A percentile compares a stretch with the other conserved stretches of the same genome.
phyloP scores from a whole-genome alignment of 2,329 filamentous ascomycete species.

The Albophoma yamanashiensis region DNA sequence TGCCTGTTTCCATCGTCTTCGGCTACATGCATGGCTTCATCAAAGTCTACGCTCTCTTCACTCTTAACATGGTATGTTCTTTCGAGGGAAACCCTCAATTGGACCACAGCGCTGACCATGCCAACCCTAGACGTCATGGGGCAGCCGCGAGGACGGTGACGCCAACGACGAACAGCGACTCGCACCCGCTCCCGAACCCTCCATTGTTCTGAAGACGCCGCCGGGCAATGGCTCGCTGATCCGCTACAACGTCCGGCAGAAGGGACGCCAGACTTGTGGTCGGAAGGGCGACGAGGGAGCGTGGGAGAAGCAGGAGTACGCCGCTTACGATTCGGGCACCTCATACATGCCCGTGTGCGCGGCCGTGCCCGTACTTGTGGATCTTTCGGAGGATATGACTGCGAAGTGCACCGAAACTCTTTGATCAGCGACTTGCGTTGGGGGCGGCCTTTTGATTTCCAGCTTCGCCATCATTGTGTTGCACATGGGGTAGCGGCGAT shows the following conservation, averaged over 20 bases:
- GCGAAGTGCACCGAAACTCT: neutral
- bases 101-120: conserved; percentile 1
- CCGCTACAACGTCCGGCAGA: conserved; percentile 33
- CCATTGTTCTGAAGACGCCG: conserved; percentile 31
- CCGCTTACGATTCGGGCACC: conserved; percentile 24
- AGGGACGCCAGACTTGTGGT: conserved; percentile 20
- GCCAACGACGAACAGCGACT: conserved; percentile 67
- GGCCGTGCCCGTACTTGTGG: neutral
- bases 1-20: conserved; percentile 81
- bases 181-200: conserved; percentile 33
- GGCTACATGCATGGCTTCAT: conserved; percentile 89
- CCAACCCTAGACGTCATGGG: conserved; percentile 72
- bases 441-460: neutral
- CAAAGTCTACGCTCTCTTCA: conserved; percentile 80
- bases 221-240: conserved; percentile 31
- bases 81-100: neutral
- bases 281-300: conserved; percentile 9
- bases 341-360: conserved; percentile 20
- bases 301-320: conserved; percentile 21
- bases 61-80: conserved; percentile 66
- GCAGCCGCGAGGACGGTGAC: conserved; percentile 85
- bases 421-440: neutral
- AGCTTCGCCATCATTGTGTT: neutral
- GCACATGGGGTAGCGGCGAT: conserved; percentile 1
- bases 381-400: neutral